Percentiles rank a stretch among this genome's conserved stretches.
Conservation (phyloP, 768 basidiomycete genomes). For the Kwoniella sp. region DNA sequence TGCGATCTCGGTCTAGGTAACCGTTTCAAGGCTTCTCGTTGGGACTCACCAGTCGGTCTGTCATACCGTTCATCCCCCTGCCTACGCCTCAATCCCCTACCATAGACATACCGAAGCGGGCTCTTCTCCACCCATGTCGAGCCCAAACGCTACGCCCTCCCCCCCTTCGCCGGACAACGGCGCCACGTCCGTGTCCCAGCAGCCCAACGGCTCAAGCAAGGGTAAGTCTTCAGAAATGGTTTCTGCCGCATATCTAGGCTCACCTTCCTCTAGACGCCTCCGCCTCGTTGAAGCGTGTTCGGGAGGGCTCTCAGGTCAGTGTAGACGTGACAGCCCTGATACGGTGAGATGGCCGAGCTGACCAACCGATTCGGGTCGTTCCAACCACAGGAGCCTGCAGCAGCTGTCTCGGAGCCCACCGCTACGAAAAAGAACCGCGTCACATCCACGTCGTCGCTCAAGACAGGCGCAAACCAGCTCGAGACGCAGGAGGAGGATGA, state of each 20-base stretch:
- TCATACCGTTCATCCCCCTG: no score
- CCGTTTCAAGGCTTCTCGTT: no score
- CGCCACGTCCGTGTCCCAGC: background rate
- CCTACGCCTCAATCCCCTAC: no score
- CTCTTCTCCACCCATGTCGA: constrained; percentile 6
- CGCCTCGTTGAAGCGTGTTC: constrained; percentile 24
- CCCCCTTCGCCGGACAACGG: constrained; percentile 1
- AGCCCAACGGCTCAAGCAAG: background rate
- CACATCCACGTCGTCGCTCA: constrained; percentile 6
- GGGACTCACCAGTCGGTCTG: no score
- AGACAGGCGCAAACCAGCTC: constrained; percentile 6
- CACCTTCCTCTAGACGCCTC: background rate
- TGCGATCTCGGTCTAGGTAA: no score
- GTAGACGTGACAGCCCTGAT: no score
- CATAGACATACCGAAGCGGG: no score
- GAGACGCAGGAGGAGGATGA: background rate
- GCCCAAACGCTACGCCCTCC: constrained; percentile 3
- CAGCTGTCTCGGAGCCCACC: constrained; percentile 9
- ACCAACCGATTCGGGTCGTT: no score
- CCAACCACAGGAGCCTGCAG: constrained; percentile 28
- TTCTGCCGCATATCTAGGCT: no score
- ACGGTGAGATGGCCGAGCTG: no score
- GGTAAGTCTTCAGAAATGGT: background rate
- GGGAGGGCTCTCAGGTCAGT: constrained; percentile 41
- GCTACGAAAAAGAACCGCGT: constrained; percentile 41